Conservation (phyloP, 805 yeast species). For the Brettanomyces anomalus region DNA sequence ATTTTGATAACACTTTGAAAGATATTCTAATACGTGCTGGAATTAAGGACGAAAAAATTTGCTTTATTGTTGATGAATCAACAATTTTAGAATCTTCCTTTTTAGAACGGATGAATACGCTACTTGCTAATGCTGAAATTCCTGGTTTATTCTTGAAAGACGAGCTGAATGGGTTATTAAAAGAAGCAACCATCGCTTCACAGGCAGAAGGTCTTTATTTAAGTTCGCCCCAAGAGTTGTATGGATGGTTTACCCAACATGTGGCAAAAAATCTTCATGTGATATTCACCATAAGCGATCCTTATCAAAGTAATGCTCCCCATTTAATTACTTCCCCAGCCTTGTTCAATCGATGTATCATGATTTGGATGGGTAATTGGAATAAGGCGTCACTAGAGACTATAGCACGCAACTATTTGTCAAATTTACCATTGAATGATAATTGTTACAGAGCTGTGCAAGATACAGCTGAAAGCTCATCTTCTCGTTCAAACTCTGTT, state of each 20-base stretch:
- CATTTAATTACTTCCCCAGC: slow-evolving; percentile 76
- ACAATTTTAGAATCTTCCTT: slow-evolving; percentile 68
- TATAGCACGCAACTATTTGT: slow-evolving; percentile 31
- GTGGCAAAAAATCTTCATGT: slow-evolving; percentile 72
- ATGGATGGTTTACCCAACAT: slow-evolving; percentile 64
- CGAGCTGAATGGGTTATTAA: slow-evolving; percentile 45
- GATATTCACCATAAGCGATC: slow-evolving; percentile 63
- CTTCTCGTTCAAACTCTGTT: slow-evolving; percentile 25
- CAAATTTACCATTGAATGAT: slow-evolving; percentile 40
- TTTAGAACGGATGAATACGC: slow-evolving; percentile 83
- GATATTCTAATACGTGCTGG: slow-evolving; percentile 41
- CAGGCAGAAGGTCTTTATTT: slow-evolving; percentile 51
- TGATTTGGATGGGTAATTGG: slow-evolving; percentile 90
- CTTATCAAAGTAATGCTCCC: slow-evolving; percentile 27
- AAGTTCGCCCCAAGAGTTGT: slow-evolving; percentile 62
- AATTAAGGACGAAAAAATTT: slow-evolving; percentile 48
- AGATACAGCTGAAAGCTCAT: slow-evolving; percentile 5
- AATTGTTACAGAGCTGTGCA: slow-evolving; percentile 22
- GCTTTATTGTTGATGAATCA: slow-evolving; percentile 77
- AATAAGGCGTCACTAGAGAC: slow-evolving; percentile 36
- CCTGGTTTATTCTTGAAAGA: slow-evolving; percentile 85
- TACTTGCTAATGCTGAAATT: slow-evolving; percentile 87
- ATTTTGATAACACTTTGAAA: slow-evolving; percentile 62
- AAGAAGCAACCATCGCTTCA: slow-evolving; percentile 46
- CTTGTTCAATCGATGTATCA: slow-evolving; percentile 77